phyloP scores from a whole-genome alignment of 345 rosid genomes.

The Eucalyptus marginata region DNA sequence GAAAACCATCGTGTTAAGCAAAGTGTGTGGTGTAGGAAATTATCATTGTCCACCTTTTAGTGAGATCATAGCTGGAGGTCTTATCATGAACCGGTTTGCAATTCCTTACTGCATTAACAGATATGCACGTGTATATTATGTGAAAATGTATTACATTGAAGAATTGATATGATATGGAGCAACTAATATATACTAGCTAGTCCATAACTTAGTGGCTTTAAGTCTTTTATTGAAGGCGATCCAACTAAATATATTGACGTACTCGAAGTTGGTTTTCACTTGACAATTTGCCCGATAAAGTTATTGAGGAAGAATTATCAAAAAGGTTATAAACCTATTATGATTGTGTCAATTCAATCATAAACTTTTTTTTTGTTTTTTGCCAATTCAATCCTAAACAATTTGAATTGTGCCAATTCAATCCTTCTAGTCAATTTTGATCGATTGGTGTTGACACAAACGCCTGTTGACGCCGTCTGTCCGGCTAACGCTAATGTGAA shows the following conservation, averaged over 20 bases:
- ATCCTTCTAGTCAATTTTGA: too few relatives aligned
- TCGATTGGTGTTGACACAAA: too few relatives aligned
- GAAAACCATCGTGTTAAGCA: background rate
- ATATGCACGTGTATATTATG: too few relatives aligned
- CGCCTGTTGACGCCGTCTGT: too few relatives aligned
- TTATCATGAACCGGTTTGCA: background rate
- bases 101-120: background rate
- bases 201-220: background rate
- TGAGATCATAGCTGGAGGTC: background rate
- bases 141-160: accelerated
- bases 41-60: background rate
- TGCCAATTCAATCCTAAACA: too few relatives aligned
- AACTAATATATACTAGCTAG: background rate
- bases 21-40: background rate
- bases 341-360: too few relatives aligned
- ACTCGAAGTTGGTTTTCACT: background rate
- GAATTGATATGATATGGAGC: background rate
- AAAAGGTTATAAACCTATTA: too few relatives aligned
- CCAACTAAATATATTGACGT: background rate
- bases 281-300: accelerated
- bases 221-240: background rate
- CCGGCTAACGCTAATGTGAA: accelerated
- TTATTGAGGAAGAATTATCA: background rate
- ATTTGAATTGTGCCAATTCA: too few relatives aligned
- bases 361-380: too few relatives aligned